Evolutionary conservation across 352 stramenopile genomes (phyloP), one percentile per base, ranked within the genome.

Genomic region (Pythium apleroticum): DNA sequence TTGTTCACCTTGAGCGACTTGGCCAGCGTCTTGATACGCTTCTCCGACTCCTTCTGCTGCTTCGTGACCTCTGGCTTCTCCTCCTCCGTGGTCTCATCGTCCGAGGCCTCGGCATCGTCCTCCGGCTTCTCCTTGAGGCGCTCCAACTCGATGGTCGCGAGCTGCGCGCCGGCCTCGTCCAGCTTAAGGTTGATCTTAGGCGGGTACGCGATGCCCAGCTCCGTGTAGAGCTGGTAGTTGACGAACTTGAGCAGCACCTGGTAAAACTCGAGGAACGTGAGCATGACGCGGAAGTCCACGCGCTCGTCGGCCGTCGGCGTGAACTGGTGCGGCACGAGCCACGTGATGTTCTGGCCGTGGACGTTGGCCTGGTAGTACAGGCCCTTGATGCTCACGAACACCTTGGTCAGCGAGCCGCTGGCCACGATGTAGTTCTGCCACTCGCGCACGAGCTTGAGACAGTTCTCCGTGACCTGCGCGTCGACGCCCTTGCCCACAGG

Each of bases 231-330:
- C 75, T 99, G 98, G 74, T 93, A 99, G 71, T 99, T 84, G 31
- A 99, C 97, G 78, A 99, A 99, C 75, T 98, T 96, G 58, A 99
- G 80, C 27, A 99, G 76, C 52, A 98, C 94, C 66, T 99, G 84
- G 79, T 99, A 99, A 69, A 99, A 99, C 85, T 99, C 98, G 41
- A 99, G 89, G 82, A 99, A 99, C 41, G 97, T 99, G 28, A 98
- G 74, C 97, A 99, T 99, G 22, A 99, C 97, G 54, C 91, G 87
- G 71, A 99, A 98, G 70, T 99, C 98, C 27, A 99, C 97, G 66
- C 98, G 97, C 60, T 97, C 90, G 57, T 98, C 97, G 58, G 98
- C 84, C 20, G 94, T 95, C 33, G 98, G 97, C 30, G 97, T 98
- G 75, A 99, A 99, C 68, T 97, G 91, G 76, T 99, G 97, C 25